Evolutionary conservation across 257 asterid genomes (phyloP).

Genomic region (Phtheirospermum japonicum): DNA sequence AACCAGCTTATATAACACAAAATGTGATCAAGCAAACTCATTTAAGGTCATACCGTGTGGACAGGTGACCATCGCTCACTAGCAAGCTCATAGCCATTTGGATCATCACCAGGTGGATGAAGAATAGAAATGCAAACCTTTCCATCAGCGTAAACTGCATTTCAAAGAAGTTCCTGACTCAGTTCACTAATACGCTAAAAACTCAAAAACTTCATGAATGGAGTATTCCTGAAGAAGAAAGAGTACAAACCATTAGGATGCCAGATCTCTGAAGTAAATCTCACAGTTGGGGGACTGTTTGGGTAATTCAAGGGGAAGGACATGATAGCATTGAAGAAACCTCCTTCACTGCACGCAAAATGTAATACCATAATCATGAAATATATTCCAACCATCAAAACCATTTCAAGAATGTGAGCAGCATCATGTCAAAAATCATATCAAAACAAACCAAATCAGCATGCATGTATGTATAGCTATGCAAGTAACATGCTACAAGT

Average conservation of each 20-base stretch:
- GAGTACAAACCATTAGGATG: constrained; percentile 89
- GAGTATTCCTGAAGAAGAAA: background rate
- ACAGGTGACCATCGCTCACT: constrained; percentile 99
- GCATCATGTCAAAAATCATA: background rate
- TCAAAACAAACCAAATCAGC: constrained; percentile 6
- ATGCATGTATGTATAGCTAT: background rate
- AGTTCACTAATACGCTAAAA: constrained; percentile 23
- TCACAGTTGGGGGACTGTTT: constrained; percentile 91
- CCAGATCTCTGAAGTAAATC: constrained; percentile 94
- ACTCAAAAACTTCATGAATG: constrained; percentile 1
- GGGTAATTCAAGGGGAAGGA: constrained; percentile 89
- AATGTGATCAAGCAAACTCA: constrained; percentile 14
- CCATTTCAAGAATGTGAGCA: constrained; percentile 13
- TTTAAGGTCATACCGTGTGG: constrained; percentile 70
- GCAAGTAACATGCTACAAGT: no score
- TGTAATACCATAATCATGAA: constrained; percentile 23
- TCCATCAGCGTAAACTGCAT: constrained; percentile 88
- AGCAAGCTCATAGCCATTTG: constrained; percentile 96
- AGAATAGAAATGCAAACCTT: constrained; percentile 97
- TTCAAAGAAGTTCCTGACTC: constrained; percentile 11
- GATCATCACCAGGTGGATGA: constrained; percentile 99
- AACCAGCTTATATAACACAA: background rate
- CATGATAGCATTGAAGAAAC: constrained; percentile 97
- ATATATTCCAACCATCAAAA: background rate
- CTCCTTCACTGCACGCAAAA: constrained; percentile 80